These are phyloP conservation scores for Nematodospora anomalae DNA, from an alignment of 1,139 yeast species.

Conservation along the genomic window DNA sequence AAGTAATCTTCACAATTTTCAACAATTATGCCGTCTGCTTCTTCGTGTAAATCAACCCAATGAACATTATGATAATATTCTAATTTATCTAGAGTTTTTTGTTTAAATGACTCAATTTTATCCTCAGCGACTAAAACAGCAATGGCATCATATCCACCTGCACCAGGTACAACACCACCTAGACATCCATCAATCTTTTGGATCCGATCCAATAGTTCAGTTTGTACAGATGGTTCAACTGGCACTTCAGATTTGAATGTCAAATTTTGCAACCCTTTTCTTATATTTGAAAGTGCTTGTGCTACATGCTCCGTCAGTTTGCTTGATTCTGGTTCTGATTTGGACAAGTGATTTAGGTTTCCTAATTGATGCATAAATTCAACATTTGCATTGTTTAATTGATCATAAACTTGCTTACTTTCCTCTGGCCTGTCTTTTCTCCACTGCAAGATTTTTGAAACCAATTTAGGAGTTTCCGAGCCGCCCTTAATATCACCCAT, in stretches of 20 bases:
- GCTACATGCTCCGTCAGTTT: slow-evolving; percentile 2
- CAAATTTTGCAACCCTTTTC: slow-evolving; percentile 56
- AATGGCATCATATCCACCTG: slow-evolving; percentile 96
- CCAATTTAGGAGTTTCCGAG: slow-evolving; percentile 90
- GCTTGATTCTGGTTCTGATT: not conserved
- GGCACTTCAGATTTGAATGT: slow-evolving; percentile 73
- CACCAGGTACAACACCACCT: slow-evolving; percentile 97
- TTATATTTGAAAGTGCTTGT: slow-evolving; percentile 46
- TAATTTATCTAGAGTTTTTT: slow-evolving; percentile 26
- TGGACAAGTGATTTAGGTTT: slow-evolving; percentile 22
- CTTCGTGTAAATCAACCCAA: slow-evolving; percentile 67
- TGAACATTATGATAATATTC: slow-evolving; percentile 43
- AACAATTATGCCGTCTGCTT: slow-evolving; percentile 50
- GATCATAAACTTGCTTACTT: slow-evolving; percentile 52
- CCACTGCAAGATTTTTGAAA: slow-evolving; percentile 76
- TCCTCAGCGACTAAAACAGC: slow-evolving; percentile 62
- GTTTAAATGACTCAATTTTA: slow-evolving; percentile 37
- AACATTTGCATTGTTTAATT: slow-evolving; percentile 60
- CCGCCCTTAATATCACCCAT: slow-evolving; percentile 97
- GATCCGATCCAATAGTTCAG: slow-evolving; percentile 66
- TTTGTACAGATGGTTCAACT: slow-evolving; percentile 84
- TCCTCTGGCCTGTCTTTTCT: slow-evolving; percentile 50
- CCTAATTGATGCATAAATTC: slow-evolving; percentile 51
- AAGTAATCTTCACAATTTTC: slow-evolving; percentile 33
- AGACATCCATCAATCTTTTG: slow-evolving; percentile 63